These are phyloP conservation scores for Heliophila coronopifolia DNA, from an alignment of 441 rosid genomes.

Conservation along the genomic window DNA sequence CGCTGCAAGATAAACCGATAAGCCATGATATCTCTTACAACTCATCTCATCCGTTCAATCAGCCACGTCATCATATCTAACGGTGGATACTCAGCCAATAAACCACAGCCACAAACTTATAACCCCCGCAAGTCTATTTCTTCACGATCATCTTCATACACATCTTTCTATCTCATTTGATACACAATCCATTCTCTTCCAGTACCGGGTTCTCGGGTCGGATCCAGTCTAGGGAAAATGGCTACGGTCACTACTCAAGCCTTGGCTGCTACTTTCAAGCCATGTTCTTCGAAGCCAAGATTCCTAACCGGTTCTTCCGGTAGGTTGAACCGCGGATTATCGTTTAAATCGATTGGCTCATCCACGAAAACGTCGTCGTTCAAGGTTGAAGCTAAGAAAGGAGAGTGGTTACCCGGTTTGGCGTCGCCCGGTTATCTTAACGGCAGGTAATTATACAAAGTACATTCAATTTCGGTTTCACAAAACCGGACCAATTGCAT, in stretches of 20 bases:
- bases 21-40: conserved; percentile 20
- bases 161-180: conserved; percentile 14
- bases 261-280: conserved; percentile 74
- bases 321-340: conserved; percentile 41
- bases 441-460: conserved; percentile 51
- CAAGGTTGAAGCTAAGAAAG: too few species aligned
- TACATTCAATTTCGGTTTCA: not conserved
- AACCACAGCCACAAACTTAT: conserved; percentile 27
- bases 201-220: conserved; percentile 18
- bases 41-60: conserved; percentile 9
- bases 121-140: conserved; percentile 16
- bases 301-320: conserved; percentile 57
- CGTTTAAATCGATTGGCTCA: conserved; percentile 65
- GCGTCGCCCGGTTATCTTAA: conserved; percentile 68
- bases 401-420: conserved; percentile 86
- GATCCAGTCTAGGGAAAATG: conserved; percentile 31
- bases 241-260: conserved; percentile 85
- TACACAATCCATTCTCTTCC: not conserved
- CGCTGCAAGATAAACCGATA: conserved; percentile 29
- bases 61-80: conserved; percentile 22
- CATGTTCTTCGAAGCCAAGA: conserved; percentile 50
- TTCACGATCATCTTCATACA: conserved; percentile 20
- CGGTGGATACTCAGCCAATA: not conserved
- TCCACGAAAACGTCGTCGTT: too few species aligned
- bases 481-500: not conserved